A percentile compares a stretch with the other conserved stretches of the same genome.
Evolutionary conservation across 441 rosid genomes (phyloP).

Genomic region (Mallotus japonicus): DNA sequence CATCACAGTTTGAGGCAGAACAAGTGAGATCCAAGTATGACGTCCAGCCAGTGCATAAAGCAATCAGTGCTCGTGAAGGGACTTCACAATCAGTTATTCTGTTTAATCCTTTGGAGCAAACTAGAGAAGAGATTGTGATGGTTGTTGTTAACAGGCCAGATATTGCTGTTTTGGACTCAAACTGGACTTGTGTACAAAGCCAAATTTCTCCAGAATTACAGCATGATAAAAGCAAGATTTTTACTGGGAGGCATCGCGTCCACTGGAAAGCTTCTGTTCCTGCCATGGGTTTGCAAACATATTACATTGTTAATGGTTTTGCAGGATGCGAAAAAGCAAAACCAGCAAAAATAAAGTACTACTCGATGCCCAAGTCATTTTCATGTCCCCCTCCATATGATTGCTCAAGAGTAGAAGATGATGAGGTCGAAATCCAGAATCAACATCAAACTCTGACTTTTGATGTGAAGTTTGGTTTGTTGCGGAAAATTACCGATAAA

Average conservation of each 20-base stretch:
- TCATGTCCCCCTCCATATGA: slow-evolving; percentile 73
- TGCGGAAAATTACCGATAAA: slow-evolving; percentile 51
- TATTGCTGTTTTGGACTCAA: slow-evolving; percentile 73
- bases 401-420: slow-evolving; percentile 63
- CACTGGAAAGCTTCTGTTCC: slow-evolving; percentile 93
- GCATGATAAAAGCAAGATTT: slow-evolving; percentile 63
- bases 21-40: slow-evolving; percentile 81
- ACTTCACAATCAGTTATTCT: slow-evolving; percentile 72
- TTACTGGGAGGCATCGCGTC: slow-evolving; percentile 84
- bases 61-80: slow-evolving; percentile 64
- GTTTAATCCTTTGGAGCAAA: slow-evolving; percentile 87
- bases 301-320: slow-evolving; percentile 75
- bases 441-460: slow-evolving; percentile 71
- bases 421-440: slow-evolving; percentile 59
- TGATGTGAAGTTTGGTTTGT: slow-evolving; percentile 57
- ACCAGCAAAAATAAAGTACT: slow-evolving; percentile 58
- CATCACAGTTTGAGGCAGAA: slow-evolving; percentile 77
- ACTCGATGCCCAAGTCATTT: slow-evolving; percentile 45
- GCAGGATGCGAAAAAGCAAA: slow-evolving; percentile 80
- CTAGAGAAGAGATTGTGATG: slow-evolving; percentile 76
- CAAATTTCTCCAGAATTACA: slow-evolving; percentile 91
- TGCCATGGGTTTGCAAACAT: slow-evolving; percentile 81
- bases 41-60: slow-evolving; percentile 72
- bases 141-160: slow-evolving; percentile 69
- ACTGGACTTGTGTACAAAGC: slow-evolving; percentile 91